Evolutionary conservation across 2,329 filamentous ascomycete species (phyloP).

Genomic region (Colletotrichum cereale): DNA sequence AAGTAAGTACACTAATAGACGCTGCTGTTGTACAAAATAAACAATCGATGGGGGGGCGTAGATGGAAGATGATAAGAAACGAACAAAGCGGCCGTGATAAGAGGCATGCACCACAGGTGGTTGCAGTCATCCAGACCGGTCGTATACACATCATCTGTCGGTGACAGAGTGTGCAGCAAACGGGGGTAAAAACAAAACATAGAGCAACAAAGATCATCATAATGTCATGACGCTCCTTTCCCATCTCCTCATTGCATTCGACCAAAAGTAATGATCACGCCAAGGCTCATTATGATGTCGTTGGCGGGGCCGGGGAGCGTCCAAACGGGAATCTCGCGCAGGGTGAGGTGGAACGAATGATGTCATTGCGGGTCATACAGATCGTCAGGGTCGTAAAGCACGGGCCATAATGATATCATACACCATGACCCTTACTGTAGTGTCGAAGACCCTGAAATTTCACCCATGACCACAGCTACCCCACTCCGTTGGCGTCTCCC

Average conservation of each 20-base stretch:
- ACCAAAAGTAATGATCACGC: conserved; percentile 13
- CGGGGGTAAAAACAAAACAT: neutral
- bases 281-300: conserved; percentile 35
- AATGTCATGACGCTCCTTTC: neutral
- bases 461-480: neutral
- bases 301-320: neutral
- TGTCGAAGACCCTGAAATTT: conserved; percentile 36
- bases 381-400: conserved; percentile 39
- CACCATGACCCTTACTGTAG: conserved; percentile 33
- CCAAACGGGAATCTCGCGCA: neutral
- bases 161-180: too few species aligned
- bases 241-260: neutral
- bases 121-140: neutral
- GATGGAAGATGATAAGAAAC: neutral
- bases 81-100: neutral
- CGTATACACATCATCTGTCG: neutral
- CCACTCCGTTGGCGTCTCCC: neutral
- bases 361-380: conserved; percentile 25
- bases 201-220: neutral
- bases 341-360: conserved; percentile 2
- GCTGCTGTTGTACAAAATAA: neutral
- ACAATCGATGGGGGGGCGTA: neutral
- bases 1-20: neutral
- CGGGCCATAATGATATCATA: conserved; percentile 33
- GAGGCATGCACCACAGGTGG: neutral